A percentile compares a stretch with the other conserved stretches of the same genome.
Evolutionary conservation across 306 rosid genomes (phyloP).

Genomic region (Quillaja saponaria): DNA sequence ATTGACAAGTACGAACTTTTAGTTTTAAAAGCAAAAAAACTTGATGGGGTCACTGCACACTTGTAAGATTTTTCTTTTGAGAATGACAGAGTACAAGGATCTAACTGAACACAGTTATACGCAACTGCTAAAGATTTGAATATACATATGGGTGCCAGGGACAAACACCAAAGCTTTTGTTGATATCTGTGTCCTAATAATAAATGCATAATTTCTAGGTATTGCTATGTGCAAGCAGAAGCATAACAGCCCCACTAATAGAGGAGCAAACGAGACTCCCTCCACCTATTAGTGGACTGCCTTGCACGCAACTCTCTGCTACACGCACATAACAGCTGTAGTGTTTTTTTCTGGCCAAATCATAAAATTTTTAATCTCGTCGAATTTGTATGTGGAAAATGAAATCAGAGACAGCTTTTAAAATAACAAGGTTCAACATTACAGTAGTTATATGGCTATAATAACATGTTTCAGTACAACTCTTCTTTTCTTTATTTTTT

Average conservation of each 20-base stretch:
- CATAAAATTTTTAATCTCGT: slow-evolving; percentile 3
- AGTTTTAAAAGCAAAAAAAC: background rate
- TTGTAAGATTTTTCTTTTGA: slow-evolving; percentile 14
- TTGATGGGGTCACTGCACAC: slow-evolving; percentile 17
- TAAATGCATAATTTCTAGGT: too few species aligned
- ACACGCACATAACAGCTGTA: too few species aligned
- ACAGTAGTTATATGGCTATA: slow-evolving; percentile 16
- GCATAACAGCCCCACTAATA: too few species aligned
- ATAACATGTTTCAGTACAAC: background rate
- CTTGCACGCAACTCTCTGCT: too few species aligned
- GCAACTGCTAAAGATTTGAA: slow-evolving; percentile 15
- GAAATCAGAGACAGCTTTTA: slow-evolving; percentile 16
- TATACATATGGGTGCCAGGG: slow-evolving; percentile 7
- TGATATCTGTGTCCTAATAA: slow-evolving; percentile 2
- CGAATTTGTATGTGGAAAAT: background rate
- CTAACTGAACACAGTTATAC: slow-evolving; percentile 4
- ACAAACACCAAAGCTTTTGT: background rate
- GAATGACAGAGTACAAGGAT: slow-evolving; percentile 8
- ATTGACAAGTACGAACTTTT: background rate
- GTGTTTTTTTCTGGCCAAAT: too few species aligned
- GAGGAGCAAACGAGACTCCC: too few species aligned
- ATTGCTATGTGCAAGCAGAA: too few species aligned
- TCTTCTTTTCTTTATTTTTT: background rate
- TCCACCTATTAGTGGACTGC: too few species aligned
- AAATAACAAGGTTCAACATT: slow-evolving; percentile 13